Evolutionary conservation across 1,284 basidiomycete genomes (phyloP), one percentile per base, ranked within the genome.

Genomic region (Paramarasmius palmivorus): DNA sequence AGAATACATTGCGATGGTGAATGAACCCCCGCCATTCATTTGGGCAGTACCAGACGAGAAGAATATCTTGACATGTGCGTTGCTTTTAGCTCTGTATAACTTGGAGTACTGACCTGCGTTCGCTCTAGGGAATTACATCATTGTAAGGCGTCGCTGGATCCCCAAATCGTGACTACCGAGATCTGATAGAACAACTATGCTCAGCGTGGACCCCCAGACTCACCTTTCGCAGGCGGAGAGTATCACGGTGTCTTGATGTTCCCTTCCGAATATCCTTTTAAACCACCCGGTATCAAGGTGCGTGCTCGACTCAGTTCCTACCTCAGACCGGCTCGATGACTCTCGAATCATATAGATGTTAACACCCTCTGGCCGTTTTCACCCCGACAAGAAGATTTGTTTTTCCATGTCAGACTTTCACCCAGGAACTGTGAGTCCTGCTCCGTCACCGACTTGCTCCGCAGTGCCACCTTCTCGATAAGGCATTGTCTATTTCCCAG

Each of bases 341-440:
- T 4, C 32, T 57, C 29, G 56, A 53, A 58, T 57, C 54, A 6
- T 36, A 29, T 61, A 92, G 90, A 92, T 97, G 90, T 84, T 92
- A 67, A 98, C 95, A 19, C 95, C 95, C 0, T 94, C 92, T 14
- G 95, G 95, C 10, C 85, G 95, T 49, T 98, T 98, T 70, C 86
- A 93, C 63, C 89, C 92, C 25, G 92, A 95, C 74, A 88, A 88
- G 73, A 95, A 95, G 80, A 98, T 98, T 60, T 96, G 93, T 68
- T 95, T 95, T 73, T 94, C 92, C 36, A 95, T 95, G 93, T 95
- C 93, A 2, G 92, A 94, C 67, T 98, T 93, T 68, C 92, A 95
- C 64, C 92, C 93, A 1, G 91, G 91, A 59, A 84, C 88, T 50
- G 93, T 94, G 64, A 71, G 91, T 82, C 12, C 29, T 6, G 29